These are phyloP conservation scores for Candida montana DNA, from an alignment of 805 yeast species.

Conservation along the genomic window DNA sequence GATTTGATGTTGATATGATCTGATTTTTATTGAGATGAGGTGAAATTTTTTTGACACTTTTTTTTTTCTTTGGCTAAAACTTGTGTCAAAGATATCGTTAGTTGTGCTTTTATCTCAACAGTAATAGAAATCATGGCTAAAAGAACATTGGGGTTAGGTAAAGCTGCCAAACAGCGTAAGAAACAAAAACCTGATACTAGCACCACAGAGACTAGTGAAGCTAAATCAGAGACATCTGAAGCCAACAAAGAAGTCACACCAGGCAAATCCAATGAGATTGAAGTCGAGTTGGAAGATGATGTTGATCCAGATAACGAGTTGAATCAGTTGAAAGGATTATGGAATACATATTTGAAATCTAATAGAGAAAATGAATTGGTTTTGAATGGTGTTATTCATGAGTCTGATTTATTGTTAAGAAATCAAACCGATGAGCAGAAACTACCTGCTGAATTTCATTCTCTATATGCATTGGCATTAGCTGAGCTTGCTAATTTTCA, in stretches of 20 bases:
- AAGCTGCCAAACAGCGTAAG: constrained; percentile 45
- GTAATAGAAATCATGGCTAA: constrained; percentile 55
- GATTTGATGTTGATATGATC: too few relatives aligned
- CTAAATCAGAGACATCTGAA: constrained; percentile 4
- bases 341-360: constrained; percentile 55
- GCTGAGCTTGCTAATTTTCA: constrained; percentile 58
- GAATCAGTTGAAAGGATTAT: constrained; percentile 69
- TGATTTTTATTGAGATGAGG: neutral
- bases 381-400: constrained; percentile 84
- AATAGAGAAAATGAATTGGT: constrained; percentile 59
- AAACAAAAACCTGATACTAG: constrained; percentile 27
- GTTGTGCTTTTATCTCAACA: too few relatives aligned
- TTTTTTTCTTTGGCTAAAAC: neutral
- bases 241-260: neutral
- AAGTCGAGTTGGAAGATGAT: constrained; percentile 64
- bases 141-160: constrained; percentile 63
- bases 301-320: constrained; percentile 74
- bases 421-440: constrained; percentile 21
- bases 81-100: too few relatives aligned
- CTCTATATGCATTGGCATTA: constrained; percentile 69
- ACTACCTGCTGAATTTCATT: constrained; percentile 53
- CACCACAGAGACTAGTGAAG: constrained; percentile 3
- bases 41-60: neutral
- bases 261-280: constrained; percentile 37
- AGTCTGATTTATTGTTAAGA: constrained; percentile 76